Percentiles rank a stretch among this genome's conserved stretches.
These are phyloP conservation scores for Apiospora koreana DNA, from an alignment of 2,329 filamentous ascomycete species.

Conservation along the genomic window DNA sequence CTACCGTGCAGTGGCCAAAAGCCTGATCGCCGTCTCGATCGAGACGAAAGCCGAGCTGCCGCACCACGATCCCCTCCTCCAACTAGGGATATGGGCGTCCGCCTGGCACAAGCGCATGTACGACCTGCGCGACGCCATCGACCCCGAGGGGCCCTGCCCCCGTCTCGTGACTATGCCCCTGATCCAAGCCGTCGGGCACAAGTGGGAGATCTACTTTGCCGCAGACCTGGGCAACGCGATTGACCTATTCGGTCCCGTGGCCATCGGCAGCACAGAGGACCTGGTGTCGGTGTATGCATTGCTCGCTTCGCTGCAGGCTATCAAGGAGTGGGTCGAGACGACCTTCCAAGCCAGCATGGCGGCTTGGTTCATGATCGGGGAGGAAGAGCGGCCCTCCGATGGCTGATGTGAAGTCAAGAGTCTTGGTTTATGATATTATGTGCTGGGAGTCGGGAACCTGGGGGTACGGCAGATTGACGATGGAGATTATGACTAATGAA, in stretches of 20 bases:
- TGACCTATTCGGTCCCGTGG: neutral
- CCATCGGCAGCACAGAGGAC: neutral
- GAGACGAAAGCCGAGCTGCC: neutral
- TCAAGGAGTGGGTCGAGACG: neutral
- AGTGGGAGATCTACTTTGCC: neutral
- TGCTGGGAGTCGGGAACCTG: too few species aligned
- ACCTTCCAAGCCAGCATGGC: neutral
- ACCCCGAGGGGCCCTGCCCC: too few species aligned
- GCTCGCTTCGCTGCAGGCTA: neutral
- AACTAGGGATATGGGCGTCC: neutral
- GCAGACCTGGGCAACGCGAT: neutral
- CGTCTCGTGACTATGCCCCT: neutral
- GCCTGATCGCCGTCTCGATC: neutral
- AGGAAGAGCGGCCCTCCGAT: too few species aligned
- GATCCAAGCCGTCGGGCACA: neutral
- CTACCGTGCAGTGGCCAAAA: neutral
- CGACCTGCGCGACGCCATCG: neutral
- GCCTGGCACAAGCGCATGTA: neutral
- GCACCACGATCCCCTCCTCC: neutral
- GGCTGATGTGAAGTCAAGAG: too few species aligned
- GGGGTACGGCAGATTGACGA: too few species aligned
- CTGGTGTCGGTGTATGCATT: neutral
- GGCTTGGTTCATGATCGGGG: neutral
- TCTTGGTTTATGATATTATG: too few species aligned
- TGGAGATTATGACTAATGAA: too few species aligned